phyloP scores from a whole-genome alignment of 176 grass and related monocot genomes.

The Bothriochloa decipiens region DNA sequence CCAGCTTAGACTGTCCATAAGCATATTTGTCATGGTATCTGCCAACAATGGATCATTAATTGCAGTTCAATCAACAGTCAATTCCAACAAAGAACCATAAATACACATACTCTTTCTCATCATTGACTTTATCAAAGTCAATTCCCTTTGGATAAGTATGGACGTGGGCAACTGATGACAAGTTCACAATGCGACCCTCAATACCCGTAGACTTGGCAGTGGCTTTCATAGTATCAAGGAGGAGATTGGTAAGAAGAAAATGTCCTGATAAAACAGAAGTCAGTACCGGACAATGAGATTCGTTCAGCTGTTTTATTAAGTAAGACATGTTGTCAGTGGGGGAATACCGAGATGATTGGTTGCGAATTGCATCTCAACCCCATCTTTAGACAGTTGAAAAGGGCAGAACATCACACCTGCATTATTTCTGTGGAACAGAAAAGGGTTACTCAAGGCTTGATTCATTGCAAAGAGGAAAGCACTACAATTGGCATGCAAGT shows the following conservation, averaged over 20 bases:
- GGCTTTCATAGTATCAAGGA: slow-evolving; percentile 86
- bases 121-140: slow-evolving; percentile 70
- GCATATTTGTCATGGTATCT: slow-evolving; percentile 93
- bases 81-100: slow-evolving; percentile 13
- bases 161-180: slow-evolving; percentile 83
- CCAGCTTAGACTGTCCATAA: slow-evolving; percentile 96
- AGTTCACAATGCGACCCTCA: slow-evolving; percentile 86
- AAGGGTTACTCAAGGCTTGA: slow-evolving; percentile 17
- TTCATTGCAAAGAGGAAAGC: slow-evolving; percentile 23
- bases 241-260: slow-evolving; percentile 90
- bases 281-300: slow-evolving; percentile 12
- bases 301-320: slow-evolving; percentile 8
- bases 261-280: slow-evolving; percentile 64
- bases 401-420: slow-evolving; percentile 98
- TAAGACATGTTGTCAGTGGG: not conserved
- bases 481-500: not conserved
- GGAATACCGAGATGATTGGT: slow-evolving; percentile 93
- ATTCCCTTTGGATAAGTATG: slow-evolving; percentile 81
- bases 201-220: slow-evolving; percentile 69
- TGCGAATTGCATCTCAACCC: slow-evolving; percentile 86
- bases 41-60: slow-evolving; percentile 40
- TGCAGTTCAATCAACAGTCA: slow-evolving; percentile 12
- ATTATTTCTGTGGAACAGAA: slow-evolving; percentile 76
- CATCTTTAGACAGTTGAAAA: slow-evolving; percentile 85
- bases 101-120: slow-evolving; percentile 62